phyloP scores from a whole-genome alignment of 2,329 filamentous ascomycete genomes.

The Hypomyces perniciosus region DNA sequence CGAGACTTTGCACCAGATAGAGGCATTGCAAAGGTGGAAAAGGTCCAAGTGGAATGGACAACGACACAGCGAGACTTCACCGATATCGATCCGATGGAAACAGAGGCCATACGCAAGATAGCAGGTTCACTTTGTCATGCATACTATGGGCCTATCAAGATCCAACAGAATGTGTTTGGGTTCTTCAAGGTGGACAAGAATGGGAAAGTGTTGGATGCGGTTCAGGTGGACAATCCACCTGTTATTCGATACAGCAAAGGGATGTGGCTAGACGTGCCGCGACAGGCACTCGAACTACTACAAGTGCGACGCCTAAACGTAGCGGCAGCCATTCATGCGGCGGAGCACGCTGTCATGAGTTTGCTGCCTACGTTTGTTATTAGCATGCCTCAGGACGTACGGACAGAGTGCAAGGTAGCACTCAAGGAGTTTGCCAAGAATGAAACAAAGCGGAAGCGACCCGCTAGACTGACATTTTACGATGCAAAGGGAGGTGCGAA shows the following conservation, averaged over 20 bases:
- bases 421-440: slow-evolving; percentile 77
- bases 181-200: slow-evolving; percentile 96
- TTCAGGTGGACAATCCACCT: slow-evolving; percentile 88
- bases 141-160: slow-evolving; percentile 80
- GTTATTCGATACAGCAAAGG: slow-evolving; percentile 80
- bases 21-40: slow-evolving; percentile 79
- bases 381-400: slow-evolving; percentile 81
- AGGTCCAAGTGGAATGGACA: slow-evolving; percentile 89
- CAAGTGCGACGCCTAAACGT: slow-evolving; percentile 67
- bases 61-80: slow-evolving; percentile 91
- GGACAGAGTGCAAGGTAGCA: slow-evolving; percentile 87
- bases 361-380: slow-evolving; percentile 89
- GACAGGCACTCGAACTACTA: slow-evolving; percentile 71
- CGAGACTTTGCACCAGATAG: slow-evolving; percentile 78
- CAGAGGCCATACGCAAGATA: slow-evolving; percentile 76
- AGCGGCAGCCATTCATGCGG: slow-evolving; percentile 87
- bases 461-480: slow-evolving; percentile 86
- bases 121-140: slow-evolving; percentile 57
- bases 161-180: slow-evolving; percentile 84
- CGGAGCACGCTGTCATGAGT: slow-evolving; percentile 83
- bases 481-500: slow-evolving; percentile 83
- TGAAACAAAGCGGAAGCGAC: slow-evolving; percentile 69
- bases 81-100: slow-evolving; percentile 89
- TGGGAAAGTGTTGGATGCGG: slow-evolving; percentile 79
- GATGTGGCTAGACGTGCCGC: slow-evolving; percentile 92